phyloP scores from a whole-genome alignment of 345 rosid genomes.

The Hibiscus syriacus region DNA sequence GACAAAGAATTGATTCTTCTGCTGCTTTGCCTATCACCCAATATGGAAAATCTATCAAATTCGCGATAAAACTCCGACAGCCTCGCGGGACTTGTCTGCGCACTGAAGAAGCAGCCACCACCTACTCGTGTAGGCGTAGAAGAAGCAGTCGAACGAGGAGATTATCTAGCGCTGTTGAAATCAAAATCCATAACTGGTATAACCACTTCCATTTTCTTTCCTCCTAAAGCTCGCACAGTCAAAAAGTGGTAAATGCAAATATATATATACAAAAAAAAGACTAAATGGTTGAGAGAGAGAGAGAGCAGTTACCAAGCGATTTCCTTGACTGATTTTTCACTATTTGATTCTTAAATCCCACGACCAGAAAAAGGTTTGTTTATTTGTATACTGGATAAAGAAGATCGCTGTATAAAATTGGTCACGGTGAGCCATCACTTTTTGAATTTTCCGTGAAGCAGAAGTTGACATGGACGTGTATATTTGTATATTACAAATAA shows the following conservation, averaged over 20 bases:
- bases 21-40: conserved; percentile 2
- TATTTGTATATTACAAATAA: background rate
- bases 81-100: conserved; percentile 70
- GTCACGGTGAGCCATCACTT: background rate
- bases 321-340: background rate
- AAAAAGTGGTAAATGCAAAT: background rate
- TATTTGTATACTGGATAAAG: background rate
- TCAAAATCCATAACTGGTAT: conserved; percentile 53
- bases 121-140: conserved; percentile 59
- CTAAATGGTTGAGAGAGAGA: background rate
- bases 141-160: conserved; percentile 46
- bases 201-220: conserved; percentile 34
- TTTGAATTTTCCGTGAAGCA: conserved; percentile 12
- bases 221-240: background rate
- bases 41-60: conserved; percentile 24
- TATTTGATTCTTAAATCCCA: conserved; percentile 5
- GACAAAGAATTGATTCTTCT: conserved; percentile 14
- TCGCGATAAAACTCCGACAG: conserved; percentile 46
- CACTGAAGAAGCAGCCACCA: conserved; percentile 41
- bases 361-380: background rate
- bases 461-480: conserved; percentile 14
- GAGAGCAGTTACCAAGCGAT: conserved; percentile 17
- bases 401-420: background rate
- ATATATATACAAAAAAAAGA: background rate
- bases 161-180: conserved; percentile 33